phyloP scores from a whole-genome alignment of 345 rosid species.

The Bretschneidera sinensis region DNA sequence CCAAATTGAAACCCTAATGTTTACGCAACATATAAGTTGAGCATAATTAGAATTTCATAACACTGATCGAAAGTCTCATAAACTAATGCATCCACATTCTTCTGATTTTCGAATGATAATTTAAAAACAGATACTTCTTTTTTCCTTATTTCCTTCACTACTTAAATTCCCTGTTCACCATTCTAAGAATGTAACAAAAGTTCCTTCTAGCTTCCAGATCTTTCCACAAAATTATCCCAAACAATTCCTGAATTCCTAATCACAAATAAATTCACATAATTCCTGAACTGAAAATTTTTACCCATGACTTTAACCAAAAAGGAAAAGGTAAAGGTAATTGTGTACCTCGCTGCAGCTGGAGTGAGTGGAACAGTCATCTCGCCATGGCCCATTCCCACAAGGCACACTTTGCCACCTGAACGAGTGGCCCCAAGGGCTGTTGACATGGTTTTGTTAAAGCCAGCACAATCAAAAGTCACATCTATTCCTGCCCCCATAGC shows the following conservation, averaged over 20 bases:
- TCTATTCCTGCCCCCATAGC: slow-evolving; percentile 59
- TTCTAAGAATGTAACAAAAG: too few species aligned
- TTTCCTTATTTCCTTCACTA: too few species aligned
- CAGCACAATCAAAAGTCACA: slow-evolving; percentile 87
- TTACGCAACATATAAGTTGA: too few species aligned
- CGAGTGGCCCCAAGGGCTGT: slow-evolving; percentile 69
- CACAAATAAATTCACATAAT: too few species aligned
- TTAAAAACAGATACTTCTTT: not conserved
- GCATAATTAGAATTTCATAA: too few species aligned
- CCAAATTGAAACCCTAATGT: not conserved
- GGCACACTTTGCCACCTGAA: slow-evolving; percentile 95
- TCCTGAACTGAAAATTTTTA: too few species aligned
- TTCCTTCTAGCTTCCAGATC: not conserved
- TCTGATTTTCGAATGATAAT: too few species aligned
- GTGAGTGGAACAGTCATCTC: slow-evolving; percentile 85
- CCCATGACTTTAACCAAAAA: not conserved
- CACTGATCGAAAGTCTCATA: too few species aligned
- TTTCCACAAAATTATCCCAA: not conserved
- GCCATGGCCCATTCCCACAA: slow-evolving; percentile 68
- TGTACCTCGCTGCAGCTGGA: slow-evolving; percentile 87
- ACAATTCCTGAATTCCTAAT: not conserved
- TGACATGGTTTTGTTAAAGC: slow-evolving; percentile 82
- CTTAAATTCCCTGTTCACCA: too few species aligned
- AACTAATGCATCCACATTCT: too few species aligned
- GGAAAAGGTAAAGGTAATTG: not conserved